Evolutionary conservation across 345 rosid genomes (phyloP).

Genomic region (Murraya koenigii): DNA sequence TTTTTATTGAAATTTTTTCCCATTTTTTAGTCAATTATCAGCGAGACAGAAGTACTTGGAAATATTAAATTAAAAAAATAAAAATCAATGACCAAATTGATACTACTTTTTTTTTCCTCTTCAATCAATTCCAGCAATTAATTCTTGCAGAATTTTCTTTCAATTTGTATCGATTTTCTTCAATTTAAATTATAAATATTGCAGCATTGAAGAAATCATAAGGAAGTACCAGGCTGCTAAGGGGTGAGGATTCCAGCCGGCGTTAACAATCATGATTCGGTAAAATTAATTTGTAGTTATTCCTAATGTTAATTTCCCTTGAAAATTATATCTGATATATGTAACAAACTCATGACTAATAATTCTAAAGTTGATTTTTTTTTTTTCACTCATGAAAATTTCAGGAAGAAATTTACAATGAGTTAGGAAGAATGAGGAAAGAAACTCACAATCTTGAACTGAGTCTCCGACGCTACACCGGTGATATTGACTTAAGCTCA

Average conservation of each 20-base stretch:
- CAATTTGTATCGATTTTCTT: too few relatives aligned
- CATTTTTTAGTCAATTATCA: too few relatives aligned
- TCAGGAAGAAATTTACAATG: conserved; percentile 25
- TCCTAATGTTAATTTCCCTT: not conserved
- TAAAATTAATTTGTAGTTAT: not conserved
- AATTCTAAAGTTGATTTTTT: not conserved
- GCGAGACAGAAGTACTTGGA: too few relatives aligned
- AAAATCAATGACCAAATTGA: too few relatives aligned
- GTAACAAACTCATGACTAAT: not conserved
- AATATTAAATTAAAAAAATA: too few relatives aligned
- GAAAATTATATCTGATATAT: not conserved
- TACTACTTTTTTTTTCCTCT: too few relatives aligned
- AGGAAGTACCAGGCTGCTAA: conserved; percentile 22
- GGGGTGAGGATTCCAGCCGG: conserved; percentile 19
- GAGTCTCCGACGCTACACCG: conserved; percentile 32
- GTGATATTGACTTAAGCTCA: conserved; percentile 19
- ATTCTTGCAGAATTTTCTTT: too few relatives aligned
- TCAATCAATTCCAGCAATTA: too few relatives aligned
- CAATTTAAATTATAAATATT: too few relatives aligned
- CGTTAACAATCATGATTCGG: conserved; percentile 12
- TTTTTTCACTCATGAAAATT: not conserved
- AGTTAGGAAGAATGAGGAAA: conserved; percentile 26
- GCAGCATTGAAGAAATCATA: conserved; percentile 36
- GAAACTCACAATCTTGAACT: conserved; percentile 33
- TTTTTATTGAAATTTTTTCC: too few relatives aligned